A percentile compares a stretch with the other conserved stretches of the same genome.
Conservation (phyloP, 345 rosid genomes). For the Sonneratia caseolaris region DNA sequence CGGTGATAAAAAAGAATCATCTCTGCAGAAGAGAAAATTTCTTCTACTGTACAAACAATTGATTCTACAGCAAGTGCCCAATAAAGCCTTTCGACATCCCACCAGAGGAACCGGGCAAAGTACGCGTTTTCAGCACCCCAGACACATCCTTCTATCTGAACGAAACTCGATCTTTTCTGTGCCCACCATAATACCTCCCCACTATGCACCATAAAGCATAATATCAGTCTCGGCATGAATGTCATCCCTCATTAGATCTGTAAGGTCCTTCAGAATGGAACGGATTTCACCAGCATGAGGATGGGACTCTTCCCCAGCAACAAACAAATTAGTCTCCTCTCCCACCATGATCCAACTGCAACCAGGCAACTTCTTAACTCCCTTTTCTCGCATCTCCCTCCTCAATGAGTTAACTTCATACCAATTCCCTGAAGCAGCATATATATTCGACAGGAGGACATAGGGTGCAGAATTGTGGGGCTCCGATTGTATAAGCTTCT, state of each 20-base stretch:
- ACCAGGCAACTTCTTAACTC: conserved; percentile 75
- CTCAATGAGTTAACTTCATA: conserved; percentile 57
- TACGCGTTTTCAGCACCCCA: background rate
- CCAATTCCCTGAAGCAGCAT: conserved; percentile 81
- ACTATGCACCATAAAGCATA: conserved; percentile 5
- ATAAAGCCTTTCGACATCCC: background rate
- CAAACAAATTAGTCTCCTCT: conserved; percentile 45
- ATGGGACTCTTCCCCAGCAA: conserved; percentile 70
- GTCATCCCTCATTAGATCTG: conserved; percentile 27
- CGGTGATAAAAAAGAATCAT: background rate
- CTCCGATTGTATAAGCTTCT: conserved; percentile 64
- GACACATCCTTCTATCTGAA: background rate
- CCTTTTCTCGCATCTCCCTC: conserved; percentile 66
- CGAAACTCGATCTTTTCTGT: background rate
- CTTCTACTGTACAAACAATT: background rate
- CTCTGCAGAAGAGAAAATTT: background rate
- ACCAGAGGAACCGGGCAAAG: background rate
- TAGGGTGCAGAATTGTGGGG: conserved; percentile 73
- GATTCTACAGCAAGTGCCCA: background rate
- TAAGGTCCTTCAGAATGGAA: conserved; percentile 34
- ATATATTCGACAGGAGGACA: conserved; percentile 75
- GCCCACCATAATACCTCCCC: background rate
- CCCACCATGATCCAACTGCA: conserved; percentile 76
- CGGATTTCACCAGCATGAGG: conserved; percentile 31
- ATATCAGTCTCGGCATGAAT: conserved; percentile 3